phyloP scores from a whole-genome alignment of 192 early-diverging fungal genomes.

The Coemansia erecta region DNA sequence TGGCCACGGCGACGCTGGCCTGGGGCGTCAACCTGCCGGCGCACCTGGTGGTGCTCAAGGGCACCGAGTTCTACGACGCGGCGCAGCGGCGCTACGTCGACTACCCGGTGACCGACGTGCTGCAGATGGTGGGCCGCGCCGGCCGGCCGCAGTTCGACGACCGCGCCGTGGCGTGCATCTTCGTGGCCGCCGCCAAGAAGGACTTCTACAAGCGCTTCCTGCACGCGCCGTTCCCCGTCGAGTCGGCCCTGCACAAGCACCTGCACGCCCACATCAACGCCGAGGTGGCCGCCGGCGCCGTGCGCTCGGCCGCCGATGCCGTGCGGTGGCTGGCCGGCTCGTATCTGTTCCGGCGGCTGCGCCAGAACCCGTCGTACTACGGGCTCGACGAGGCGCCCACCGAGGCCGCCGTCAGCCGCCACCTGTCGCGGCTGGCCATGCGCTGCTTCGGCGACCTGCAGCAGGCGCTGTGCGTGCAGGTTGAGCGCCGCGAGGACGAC shows the following conservation, averaged over 20 bases:
- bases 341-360: slow-evolving; percentile 88
- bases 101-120: slow-evolving; percentile 94
- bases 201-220: slow-evolving; percentile 99
- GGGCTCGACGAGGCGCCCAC: slow-evolving; percentile 71
- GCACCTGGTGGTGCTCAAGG: slow-evolving; percentile 96
- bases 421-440: slow-evolving; percentile 80
- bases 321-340: slow-evolving; percentile 96
- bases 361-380: slow-evolving; percentile 95
- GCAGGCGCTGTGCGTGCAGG: slow-evolving; percentile 67
- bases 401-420: slow-evolving; percentile 64
- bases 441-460: slow-evolving; percentile 67
- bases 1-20: slow-evolving; percentile 93
- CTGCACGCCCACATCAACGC: slow-evolving; percentile 92
- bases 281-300: slow-evolving; percentile 85
- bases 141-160: slow-evolving; percentile 95
- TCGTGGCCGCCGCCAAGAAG: slow-evolving; percentile 95
- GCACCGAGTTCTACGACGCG: slow-evolving; percentile 96
- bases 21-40: slow-evolving; percentile 99
- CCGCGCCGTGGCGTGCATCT: slow-evolving; percentile 85
- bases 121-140: slow-evolving; percentile 99
- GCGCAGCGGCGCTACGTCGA: slow-evolving; percentile 89
- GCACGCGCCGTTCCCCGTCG: slow-evolving; percentile 92
- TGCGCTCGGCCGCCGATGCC: slow-evolving; percentile 89
- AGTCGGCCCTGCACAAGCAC: slow-evolving; percentile 71
- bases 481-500: slow-evolving; percentile 38